Evolutionary conservation across 805 yeast genomes (phyloP).

Genomic region (Yamadazyma olivae): DNA sequence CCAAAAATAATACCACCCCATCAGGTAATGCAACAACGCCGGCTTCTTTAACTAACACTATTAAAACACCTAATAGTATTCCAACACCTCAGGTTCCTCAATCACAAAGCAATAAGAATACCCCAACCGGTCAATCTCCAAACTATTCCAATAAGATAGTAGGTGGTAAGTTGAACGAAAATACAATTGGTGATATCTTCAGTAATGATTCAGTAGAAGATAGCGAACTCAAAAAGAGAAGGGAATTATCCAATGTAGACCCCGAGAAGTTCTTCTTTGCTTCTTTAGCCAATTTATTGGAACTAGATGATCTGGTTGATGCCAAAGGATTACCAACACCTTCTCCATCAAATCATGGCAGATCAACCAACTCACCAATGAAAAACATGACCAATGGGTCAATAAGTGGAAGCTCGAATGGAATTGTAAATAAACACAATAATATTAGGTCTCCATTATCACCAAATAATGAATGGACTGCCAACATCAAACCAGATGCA

Average conservation of each 20-base stretch:
- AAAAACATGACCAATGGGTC: background rate
- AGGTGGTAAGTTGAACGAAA: slow-evolving; percentile 13
- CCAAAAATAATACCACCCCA: slow-evolving; percentile 33
- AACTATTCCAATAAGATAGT: slow-evolving; percentile 14
- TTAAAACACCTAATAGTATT: slow-evolving; percentile 43
- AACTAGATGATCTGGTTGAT: slow-evolving; percentile 32
- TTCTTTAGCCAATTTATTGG: slow-evolving; percentile 49
- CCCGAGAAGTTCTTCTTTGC: slow-evolving; percentile 50
- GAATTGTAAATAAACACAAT: background rate
- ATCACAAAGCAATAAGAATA: slow-evolving; percentile 37
- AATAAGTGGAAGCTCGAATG: background rate
- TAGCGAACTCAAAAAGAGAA: slow-evolving; percentile 40
- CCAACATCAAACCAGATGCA: slow-evolving; percentile 45
- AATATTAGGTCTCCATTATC: slow-evolving; percentile 34
- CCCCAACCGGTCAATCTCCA: slow-evolving; percentile 40
- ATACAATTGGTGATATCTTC: slow-evolving; percentile 22
- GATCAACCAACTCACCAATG: background rate
- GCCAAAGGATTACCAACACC: slow-evolving; percentile 15
- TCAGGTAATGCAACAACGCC: slow-evolving; percentile 34
- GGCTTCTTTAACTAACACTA: slow-evolving; percentile 33
- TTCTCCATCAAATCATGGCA: slow-evolving; percentile 12
- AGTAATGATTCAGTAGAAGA: slow-evolving; percentile 25
- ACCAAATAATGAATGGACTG: slow-evolving; percentile 37
- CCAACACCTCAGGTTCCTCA: slow-evolving; percentile 39
- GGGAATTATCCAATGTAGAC: slow-evolving; percentile 44